Evolutionary conservation across 1,284 basidiomycete genomes (phyloP).

Genomic region (Irpex sp.): DNA sequence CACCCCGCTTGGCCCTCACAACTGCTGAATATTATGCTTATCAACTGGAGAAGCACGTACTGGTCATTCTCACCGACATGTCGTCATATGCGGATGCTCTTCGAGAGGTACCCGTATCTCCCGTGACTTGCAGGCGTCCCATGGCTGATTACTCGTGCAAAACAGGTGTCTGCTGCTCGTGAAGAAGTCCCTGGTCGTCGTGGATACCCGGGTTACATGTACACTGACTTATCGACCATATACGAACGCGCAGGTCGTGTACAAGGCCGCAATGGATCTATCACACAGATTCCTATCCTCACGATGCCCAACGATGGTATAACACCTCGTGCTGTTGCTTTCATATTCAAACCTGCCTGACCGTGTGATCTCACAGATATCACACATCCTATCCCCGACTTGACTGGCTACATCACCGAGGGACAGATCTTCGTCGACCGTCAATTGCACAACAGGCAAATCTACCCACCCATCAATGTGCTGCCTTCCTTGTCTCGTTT

Average conservation of each 20-base stretch:
- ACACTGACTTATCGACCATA: conserved; percentile 97
- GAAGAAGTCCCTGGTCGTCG: conserved; percentile 99
- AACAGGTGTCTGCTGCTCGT: conserved; percentile 91
- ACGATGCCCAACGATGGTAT: conserved; percentile 99
- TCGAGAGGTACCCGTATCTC: conserved; percentile 67
- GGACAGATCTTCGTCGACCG: conserved; percentile 99
- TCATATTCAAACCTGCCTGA: conserved; percentile 10
- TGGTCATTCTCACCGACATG: conserved; percentile 99
- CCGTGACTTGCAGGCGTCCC: not conserved
- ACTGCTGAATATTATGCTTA: conserved; percentile 99
- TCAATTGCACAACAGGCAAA: conserved; percentile 90
- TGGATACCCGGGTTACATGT: conserved; percentile 99
- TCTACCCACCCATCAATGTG: conserved; percentile 99
- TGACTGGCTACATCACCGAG: conserved; percentile 99
- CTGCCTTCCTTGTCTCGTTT: conserved; percentile 96
- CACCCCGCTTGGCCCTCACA: conserved; percentile 95
- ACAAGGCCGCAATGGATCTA: conserved; percentile 95
- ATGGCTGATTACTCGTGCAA: not conserved
- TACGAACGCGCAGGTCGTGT: conserved; percentile 99
- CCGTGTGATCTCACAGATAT: conserved; percentile 65
- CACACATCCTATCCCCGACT: conserved; percentile 99
- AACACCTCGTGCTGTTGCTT: conserved; percentile 13
- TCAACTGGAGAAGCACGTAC: conserved; percentile 98
- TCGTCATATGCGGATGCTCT: conserved; percentile 96
- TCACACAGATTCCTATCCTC: conserved; percentile 99